These are phyloP conservation scores for Colletotrichum phormii DNA, from an alignment of 2,329 filamentous ascomycete species.

Conservation along the genomic window DNA sequence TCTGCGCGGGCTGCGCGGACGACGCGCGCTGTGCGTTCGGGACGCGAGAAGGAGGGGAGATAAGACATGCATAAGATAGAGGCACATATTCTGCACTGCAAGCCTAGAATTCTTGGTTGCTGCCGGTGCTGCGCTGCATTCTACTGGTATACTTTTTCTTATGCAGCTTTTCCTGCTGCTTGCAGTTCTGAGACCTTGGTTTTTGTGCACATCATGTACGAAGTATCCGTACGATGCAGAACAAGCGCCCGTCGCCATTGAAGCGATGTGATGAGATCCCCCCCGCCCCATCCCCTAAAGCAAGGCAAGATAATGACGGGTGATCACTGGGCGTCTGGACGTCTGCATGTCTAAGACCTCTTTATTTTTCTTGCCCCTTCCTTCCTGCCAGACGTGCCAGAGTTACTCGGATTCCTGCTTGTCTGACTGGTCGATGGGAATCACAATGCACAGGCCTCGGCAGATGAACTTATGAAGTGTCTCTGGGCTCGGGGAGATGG, in stretches of 20 bases:
- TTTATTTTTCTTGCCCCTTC: background rate
- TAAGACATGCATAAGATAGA: background rate
- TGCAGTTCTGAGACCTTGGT: background rate
- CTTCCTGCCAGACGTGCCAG: too few relatives aligned
- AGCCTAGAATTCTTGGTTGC: background rate
- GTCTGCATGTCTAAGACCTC: background rate
- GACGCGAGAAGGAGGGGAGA: background rate
- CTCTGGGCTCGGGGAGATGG: background rate
- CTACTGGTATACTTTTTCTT: background rate
- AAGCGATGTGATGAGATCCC: background rate
- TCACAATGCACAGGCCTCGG: background rate
- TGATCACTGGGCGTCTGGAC: background rate
- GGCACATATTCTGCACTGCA: background rate
- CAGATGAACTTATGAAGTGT: background rate
- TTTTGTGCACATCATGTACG: background rate
- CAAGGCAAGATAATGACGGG: background rate
- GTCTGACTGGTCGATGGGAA: background rate
- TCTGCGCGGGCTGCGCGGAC: background rate
- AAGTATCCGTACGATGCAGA: background rate
- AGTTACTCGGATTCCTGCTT: background rate
- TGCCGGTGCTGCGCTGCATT: background rate
- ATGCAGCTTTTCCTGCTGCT: background rate
- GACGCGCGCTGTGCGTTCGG: background rate
- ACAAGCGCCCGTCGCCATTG: background rate
- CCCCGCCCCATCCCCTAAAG: background rate